phyloP scores from a whole-genome alignment of 768 basidiomycete species.

The Tubosaeta sp. region DNA sequence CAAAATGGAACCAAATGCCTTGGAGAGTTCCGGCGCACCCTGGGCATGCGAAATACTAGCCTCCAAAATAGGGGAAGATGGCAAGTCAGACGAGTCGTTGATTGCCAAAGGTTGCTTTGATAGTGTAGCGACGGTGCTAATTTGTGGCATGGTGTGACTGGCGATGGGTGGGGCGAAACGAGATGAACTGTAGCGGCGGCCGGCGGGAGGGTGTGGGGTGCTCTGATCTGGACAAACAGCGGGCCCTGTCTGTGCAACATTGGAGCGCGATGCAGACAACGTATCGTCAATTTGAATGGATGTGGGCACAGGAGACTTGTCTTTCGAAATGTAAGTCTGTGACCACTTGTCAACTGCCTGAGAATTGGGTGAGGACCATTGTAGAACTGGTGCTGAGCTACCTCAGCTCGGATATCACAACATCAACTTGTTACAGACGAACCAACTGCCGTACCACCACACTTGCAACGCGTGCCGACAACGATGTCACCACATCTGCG shows the following conservation, averaged over 20 bases:
- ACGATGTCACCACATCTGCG: conserved; percentile 84
- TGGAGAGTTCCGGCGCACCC: conserved; percentile 61
- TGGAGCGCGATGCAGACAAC: conserved; percentile 10
- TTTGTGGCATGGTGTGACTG: conserved; percentile 54
- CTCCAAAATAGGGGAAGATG: conserved; percentile 38
- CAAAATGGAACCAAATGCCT: conserved; percentile 81
- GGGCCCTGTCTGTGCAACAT: conserved; percentile 5
- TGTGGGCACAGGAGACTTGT: conserved; percentile 43
- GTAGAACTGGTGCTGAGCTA: conserved; percentile 57
- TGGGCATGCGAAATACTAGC: conserved; percentile 61
- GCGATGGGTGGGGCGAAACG: conserved; percentile 32
- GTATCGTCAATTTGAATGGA: conserved; percentile 19
- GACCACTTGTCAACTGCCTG: conserved; percentile 68
- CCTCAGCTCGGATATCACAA: conserved; percentile 11
- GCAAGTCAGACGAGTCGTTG: conserved; percentile 15
- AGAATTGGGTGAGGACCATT: conserved; percentile 49
- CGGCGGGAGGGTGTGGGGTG: conserved; percentile 10
- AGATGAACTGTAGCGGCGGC: conserved; percentile 45
- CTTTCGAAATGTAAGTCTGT: conserved; percentile 64
- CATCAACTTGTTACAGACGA: conserved; percentile 30
- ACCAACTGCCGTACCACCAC: conserved; percentile 80
- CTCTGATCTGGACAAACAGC: conserved; percentile 4
- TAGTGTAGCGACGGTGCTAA: conserved; percentile 50
- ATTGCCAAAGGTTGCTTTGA: conserved; percentile 38
- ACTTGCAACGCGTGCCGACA: conserved; percentile 63